phyloP scores from a whole-genome alignment of 2,329 filamentous ascomycete species.

The Plenodomus biglobosus region DNA sequence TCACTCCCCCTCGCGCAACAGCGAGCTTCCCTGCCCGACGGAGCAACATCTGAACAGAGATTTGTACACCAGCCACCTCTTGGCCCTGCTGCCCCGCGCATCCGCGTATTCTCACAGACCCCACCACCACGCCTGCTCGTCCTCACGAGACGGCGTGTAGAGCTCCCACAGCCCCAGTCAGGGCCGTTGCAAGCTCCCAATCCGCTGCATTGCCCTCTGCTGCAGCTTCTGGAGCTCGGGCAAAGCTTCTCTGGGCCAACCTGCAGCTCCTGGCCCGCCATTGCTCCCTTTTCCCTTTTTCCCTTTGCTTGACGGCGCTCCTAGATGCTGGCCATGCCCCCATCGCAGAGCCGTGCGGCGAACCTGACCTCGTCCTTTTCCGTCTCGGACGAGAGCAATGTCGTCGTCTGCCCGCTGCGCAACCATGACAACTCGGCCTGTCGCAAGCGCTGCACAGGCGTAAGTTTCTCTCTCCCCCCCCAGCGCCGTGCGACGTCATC shows the following conservation, averaged over 20 bases:
- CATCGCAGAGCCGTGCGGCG: slow-evolving; percentile 63
- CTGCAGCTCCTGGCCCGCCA: slow-evolving; percentile 7
- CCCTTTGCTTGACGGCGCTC: neutral
- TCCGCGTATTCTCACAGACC: neutral
- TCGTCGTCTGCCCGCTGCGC: slow-evolving; percentile 92
- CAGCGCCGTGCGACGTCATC: slow-evolving; percentile 5
- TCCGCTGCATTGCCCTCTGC: neutral
- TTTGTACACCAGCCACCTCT: neutral
- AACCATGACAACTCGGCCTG: slow-evolving; percentile 97
- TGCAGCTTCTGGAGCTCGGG: neutral
- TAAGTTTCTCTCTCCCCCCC: slow-evolving; percentile 60
- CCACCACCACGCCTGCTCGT: neutral
- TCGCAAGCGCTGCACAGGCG: slow-evolving; percentile 95
- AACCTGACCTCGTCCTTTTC: slow-evolving; percentile 88
- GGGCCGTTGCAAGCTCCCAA: neutral
- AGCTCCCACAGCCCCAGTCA: neutral
- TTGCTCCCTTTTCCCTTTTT: slow-evolving; percentile 9
- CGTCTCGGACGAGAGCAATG: slow-evolving; percentile 87
- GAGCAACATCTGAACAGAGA: neutral
- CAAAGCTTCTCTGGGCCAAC: neutral
- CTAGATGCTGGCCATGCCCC: slow-evolving; percentile 72
- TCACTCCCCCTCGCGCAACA: neutral
- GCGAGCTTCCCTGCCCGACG: neutral
- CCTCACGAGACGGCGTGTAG: neutral
- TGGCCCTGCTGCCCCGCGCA: neutral